phyloP scores from a whole-genome alignment of 2,329 filamentous ascomycete genomes.

The Gliomastix tumulicola region DNA sequence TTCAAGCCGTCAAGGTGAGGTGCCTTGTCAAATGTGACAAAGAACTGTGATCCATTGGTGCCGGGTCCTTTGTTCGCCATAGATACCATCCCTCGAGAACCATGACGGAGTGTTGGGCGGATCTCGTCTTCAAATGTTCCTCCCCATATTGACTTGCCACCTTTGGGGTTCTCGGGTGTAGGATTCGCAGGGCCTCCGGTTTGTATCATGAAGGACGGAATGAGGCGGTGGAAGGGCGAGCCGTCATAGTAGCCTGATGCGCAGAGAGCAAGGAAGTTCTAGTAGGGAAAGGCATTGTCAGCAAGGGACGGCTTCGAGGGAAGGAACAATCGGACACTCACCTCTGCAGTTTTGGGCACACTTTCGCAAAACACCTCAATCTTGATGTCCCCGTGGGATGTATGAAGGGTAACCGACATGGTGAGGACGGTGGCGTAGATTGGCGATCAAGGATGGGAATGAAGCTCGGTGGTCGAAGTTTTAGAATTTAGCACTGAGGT shows the following conservation, averaged over 20 bases:
- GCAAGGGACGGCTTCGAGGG: too few species aligned
- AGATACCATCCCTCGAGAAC: conserved; percentile 61
- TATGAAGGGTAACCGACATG: conserved; percentile 74
- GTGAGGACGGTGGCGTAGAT: too few species aligned
- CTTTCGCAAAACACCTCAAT: conserved; percentile 94
- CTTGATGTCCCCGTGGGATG: conserved; percentile 83
- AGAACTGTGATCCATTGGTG: conserved; percentile 77
- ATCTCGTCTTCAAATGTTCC: conserved; percentile 76
- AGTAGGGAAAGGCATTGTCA: too few species aligned
- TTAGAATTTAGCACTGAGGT: too few species aligned
- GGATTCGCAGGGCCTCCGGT: conserved; percentile 57
- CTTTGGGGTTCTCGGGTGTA: conserved; percentile 55
- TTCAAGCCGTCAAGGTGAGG: conserved; percentile 79
- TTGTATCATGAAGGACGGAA: conserved; percentile 76
- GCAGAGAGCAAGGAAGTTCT: conserved; percentile 86
- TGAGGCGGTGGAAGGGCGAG: conserved; percentile 74
- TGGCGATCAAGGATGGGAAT: too few species aligned
- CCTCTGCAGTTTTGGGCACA: conserved; percentile 86
- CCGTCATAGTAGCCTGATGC: conserved; percentile 70
- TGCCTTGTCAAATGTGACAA: conserved; percentile 69
- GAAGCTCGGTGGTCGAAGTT: too few species aligned
- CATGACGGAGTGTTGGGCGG: conserved; percentile 60
- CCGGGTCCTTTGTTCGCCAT: conserved; percentile 74
- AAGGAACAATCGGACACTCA: too few species aligned
- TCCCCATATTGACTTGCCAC: conserved; percentile 68